phyloP scores from a whole-genome alignment of 169 alveolate species.

The Sarcocystis neurona region DNA sequence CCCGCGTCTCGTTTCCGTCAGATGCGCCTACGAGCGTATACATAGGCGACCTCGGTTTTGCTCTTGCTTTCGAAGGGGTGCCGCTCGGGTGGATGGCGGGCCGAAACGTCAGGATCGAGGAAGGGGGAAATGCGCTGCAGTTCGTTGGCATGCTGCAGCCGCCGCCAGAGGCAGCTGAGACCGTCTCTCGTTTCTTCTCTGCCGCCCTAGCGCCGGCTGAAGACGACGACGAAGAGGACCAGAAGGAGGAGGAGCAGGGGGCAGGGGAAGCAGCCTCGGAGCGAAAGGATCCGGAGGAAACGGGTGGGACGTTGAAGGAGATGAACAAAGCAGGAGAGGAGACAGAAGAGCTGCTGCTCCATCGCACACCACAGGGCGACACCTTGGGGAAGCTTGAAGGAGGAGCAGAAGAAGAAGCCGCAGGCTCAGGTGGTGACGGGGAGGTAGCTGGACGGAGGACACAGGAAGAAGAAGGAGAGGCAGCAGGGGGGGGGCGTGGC shows the following conservation, averaged over 20 bases:
- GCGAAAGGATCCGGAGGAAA: not conserved
- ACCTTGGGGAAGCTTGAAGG: too few relatives aligned
- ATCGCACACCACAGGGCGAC: too few relatives aligned
- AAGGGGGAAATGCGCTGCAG: not conserved
- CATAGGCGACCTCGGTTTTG: constrained; percentile 6
- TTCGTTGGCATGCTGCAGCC: constrained; percentile 16
- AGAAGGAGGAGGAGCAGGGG: not conserved
- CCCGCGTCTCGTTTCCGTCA: constrained; percentile 10
- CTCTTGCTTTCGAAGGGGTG: not conserved
- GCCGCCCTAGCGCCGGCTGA: not conserved
- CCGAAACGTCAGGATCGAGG: not conserved
- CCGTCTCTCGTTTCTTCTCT: constrained; percentile 14
- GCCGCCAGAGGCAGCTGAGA: not conserved
- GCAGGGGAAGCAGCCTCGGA: not conserved
- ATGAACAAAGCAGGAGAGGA: not conserved
- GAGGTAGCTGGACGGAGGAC: too few relatives aligned
- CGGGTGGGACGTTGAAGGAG: not conserved
- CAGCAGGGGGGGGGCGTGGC: not conserved
- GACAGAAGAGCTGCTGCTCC: too few relatives aligned
- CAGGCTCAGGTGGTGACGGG: too few relatives aligned
- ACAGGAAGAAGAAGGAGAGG: not conserved
- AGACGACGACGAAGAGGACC: not conserved
- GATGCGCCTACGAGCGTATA: constrained; percentile 13
- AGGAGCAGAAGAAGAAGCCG: too few relatives aligned
- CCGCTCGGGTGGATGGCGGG: not conserved